Percentiles rank a stretch among this genome's conserved stretches.
These are phyloP conservation scores for Peribolospora kevripleyi DNA, from an alignment of 768 basidiomycete species.

Conservation along the genomic window DNA sequence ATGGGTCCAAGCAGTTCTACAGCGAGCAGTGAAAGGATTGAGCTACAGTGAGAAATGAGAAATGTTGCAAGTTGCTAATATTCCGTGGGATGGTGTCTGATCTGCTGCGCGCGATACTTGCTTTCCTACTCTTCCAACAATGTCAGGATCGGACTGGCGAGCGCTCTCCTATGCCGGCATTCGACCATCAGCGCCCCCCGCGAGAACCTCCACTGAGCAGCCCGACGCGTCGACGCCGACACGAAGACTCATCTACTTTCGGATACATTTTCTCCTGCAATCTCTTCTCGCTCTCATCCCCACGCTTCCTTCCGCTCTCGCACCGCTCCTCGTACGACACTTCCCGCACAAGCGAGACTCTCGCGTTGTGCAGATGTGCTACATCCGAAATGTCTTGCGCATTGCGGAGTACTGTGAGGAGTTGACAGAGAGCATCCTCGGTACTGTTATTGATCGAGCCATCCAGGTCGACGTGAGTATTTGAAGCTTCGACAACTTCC, in stretches of 20 bases:
- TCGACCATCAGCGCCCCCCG: slow-evolving; percentile 7
- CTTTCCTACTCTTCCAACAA: background rate
- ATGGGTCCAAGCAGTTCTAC: slow-evolving; percentile 61
- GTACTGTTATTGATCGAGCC: slow-evolving; percentile 72
- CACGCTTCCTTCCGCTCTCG: slow-evolving; percentile 63
- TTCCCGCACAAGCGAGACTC: slow-evolving; percentile 88
- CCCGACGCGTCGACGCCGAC: slow-evolving; percentile 30
- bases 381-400: slow-evolving; percentile 66
- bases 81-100: slow-evolving; percentile 1
- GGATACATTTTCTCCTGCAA: slow-evolving; percentile 60
- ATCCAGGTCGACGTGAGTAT: slow-evolving; percentile 74
- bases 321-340: slow-evolving; percentile 53
- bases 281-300: slow-evolving; percentile 77
- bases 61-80: too few relatives aligned
- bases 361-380: slow-evolving; percentile 54
- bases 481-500: background rate
- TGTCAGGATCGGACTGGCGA: background rate
- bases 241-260: slow-evolving; percentile 56
- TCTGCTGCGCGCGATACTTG: slow-evolving; percentile 18
- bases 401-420: slow-evolving; percentile 72
- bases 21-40: slow-evolving; percentile 59
- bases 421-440: slow-evolving; percentile 51
- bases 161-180: slow-evolving; percentile 2
- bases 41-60: slow-evolving; percentile 39
- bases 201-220: slow-evolving; percentile 1